Evolutionary conservation across 345 rosid species (phyloP), one percentile per base, ranked within the genome.

Genomic region (Arabis hirsuta): DNA sequence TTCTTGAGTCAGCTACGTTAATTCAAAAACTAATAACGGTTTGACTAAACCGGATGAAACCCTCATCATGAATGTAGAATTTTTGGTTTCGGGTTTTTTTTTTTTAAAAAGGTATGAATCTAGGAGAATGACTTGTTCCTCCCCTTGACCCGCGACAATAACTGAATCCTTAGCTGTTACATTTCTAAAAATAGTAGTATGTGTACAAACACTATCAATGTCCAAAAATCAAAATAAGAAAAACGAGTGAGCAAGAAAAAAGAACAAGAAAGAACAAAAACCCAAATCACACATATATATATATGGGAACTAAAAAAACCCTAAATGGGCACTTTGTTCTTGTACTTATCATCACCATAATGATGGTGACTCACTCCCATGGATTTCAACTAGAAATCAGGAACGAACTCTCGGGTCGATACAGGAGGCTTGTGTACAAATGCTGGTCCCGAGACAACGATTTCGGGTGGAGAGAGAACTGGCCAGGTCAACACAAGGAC

Each of bases 361-460:
- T 76, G 22, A 53, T 22, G 67, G 72, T 76, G 79, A 63, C 71
- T 69, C 75, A 76, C 71, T 55, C 71, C 79, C 76, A 76, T 69
- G 75, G 79, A 63, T 76, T 56, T 70, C 29, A 63, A 32, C 79
- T 76, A 1, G 67, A 69, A 71, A 69, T 76, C 13, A 55, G 4
- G 13, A 70, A 76, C 75, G 76, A 76, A 38, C 66, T 76, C 46
- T 19, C 67, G 0, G 79, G 79, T 29, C 61, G 67, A 14, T 70
- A 70, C 50, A 63, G 71, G 16, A 76, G 22, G 54, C 79, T 76
- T 56, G 76, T 57, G 42, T 76, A 76, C 76, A 48, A 76, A 47
- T 70, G 79, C 22, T 76, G 76, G 79, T 76, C 79, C 32, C 59
- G 71, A 3, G 76, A 76, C 66, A 70, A 76, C 27, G 79, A 63